These are phyloP conservation scores for Claviceps sp. DNA, from an alignment of 2,329 filamentous ascomycete species.

Conservation along the genomic window DNA sequence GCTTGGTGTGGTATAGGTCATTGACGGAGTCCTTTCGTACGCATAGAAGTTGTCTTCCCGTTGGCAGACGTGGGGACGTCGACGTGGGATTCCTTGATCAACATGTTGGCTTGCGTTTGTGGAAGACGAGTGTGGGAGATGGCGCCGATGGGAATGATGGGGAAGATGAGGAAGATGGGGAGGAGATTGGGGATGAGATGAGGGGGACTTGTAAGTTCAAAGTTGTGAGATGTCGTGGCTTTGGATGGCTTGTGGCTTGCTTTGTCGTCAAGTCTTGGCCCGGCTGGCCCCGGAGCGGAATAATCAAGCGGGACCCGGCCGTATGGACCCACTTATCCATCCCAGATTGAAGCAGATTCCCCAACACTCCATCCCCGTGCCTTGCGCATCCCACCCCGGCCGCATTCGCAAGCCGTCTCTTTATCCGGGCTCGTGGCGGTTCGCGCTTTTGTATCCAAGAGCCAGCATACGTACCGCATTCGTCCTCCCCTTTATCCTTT, in stretches of 20 bases:
- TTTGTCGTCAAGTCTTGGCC: too few species aligned
- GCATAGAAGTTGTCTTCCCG: constrained; percentile 41
- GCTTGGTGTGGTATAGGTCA: not conserved
- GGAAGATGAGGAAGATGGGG: not conserved
- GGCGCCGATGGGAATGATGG: not conserved
- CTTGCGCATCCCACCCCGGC: not conserved
- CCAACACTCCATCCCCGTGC: not conserved
- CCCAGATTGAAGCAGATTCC: too few species aligned
- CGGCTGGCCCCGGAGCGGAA: constrained; percentile 2
- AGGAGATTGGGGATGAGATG: too few species aligned
- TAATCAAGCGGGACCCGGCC: not conserved
- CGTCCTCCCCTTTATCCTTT: too few species aligned
- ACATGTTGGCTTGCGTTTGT: constrained; percentile 24
- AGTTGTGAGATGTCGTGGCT: too few species aligned
- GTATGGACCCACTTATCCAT: not conserved
- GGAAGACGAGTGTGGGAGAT: not conserved
- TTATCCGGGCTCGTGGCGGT: not conserved
- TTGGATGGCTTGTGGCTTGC: too few species aligned
- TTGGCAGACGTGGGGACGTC: constrained; percentile 38
- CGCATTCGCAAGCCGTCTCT: not conserved
- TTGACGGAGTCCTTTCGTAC: constrained; percentile 18
- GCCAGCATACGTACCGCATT: too few species aligned
- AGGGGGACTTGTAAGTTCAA: too few species aligned
- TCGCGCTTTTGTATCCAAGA: not conserved
- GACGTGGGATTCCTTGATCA: constrained; percentile 39